A percentile compares a stretch with the other conserved stretches of the same genome.
Evolutionary conservation across 2,329 filamentous ascomycete genomes (phyloP).

Genomic region (Colletotrichum sp.): DNA sequence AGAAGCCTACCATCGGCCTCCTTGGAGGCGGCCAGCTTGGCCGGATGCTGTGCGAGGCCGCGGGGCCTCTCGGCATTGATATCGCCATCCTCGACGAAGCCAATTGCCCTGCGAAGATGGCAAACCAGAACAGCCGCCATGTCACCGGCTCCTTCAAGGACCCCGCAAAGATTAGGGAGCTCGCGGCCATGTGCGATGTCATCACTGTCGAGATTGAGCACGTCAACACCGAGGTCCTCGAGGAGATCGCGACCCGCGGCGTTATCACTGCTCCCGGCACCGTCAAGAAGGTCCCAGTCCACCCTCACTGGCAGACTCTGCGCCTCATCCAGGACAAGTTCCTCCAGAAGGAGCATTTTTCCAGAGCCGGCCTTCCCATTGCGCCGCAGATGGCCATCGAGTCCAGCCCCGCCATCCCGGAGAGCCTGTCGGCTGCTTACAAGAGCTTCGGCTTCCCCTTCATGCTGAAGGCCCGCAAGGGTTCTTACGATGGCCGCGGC

Average conservation of each 20-base stretch:
- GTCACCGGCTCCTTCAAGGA: constrained; percentile 90
- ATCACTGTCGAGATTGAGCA: constrained; percentile 96
- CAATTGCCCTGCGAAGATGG: constrained; percentile 82
- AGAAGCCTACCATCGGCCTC: constrained; percentile 52
- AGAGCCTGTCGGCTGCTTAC: constrained; percentile 68
- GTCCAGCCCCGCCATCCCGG: constrained; percentile 54
- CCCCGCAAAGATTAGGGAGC: constrained; percentile 74
- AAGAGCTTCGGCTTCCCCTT: constrained; percentile 77
- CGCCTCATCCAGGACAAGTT: constrained; percentile 94
- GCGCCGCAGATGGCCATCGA: constrained; percentile 73
- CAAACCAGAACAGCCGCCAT: constrained; percentile 76
- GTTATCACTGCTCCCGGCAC: constrained; percentile 55
- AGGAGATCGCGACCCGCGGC: constrained; percentile 75
- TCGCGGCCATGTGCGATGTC: constrained; percentile 80
- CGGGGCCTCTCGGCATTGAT: constrained; percentile 74
- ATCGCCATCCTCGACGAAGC: constrained; percentile 81
- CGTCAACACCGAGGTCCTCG: constrained; percentile 86
- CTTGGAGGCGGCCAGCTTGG: constrained; percentile 78
- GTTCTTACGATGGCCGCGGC: constrained; percentile 90
- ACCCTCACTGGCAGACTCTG: constrained; percentile 87
- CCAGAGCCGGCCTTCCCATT: constrained; percentile 70
- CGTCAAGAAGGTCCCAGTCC: constrained; percentile 62
- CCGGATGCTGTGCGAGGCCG: constrained; percentile 93
- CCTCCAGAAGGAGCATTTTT: constrained; percentile 83
- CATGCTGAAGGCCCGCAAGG: constrained; percentile 91